Evolutionary conservation across 371 early-diverging fungal species (phyloP).

Genomic region (Mortierella polycephala): DNA sequence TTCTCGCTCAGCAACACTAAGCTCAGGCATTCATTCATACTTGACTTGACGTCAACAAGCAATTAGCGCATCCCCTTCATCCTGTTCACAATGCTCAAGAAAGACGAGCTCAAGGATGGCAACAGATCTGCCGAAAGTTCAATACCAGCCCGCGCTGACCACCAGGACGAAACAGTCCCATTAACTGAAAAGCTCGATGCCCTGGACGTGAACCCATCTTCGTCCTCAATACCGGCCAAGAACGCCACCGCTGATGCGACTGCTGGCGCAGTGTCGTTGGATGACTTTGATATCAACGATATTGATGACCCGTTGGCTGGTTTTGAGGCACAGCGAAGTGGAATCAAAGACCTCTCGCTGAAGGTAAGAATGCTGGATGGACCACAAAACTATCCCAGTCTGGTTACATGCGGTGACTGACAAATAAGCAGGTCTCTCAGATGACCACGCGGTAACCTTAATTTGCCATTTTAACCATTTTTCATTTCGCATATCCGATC

Average conservation of each 20-base stretch:
- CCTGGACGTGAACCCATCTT: conserved; percentile 10
- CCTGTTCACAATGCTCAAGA: conserved; percentile 34
- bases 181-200: conserved; percentile 23
- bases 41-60: no score
- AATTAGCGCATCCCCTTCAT: neutral
- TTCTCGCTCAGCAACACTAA: no score
- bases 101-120: conserved; percentile 47
- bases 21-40: no score
- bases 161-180: conserved; percentile 1
- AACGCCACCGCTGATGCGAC: neutral
- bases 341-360: conserved; percentile 47
- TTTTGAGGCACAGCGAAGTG: conserved; percentile 53
- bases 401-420: no score
- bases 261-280: conserved; percentile 1
- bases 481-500: neutral
- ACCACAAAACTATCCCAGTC: no score
- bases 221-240: conserved; percentile 10
- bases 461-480: no score
- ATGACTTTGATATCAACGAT: conserved; percentile 51
- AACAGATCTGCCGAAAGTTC: conserved; percentile 36
- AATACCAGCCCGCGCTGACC: conserved; percentile 24
- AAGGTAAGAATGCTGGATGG: conserved; percentile 21
- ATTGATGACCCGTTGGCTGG: conserved; percentile 55
- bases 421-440: no score
- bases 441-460: no score